Evolutionary conservation across 1,284 basidiomycete species (phyloP).

Genomic region (Tetrapyrgos nigripes): DNA sequence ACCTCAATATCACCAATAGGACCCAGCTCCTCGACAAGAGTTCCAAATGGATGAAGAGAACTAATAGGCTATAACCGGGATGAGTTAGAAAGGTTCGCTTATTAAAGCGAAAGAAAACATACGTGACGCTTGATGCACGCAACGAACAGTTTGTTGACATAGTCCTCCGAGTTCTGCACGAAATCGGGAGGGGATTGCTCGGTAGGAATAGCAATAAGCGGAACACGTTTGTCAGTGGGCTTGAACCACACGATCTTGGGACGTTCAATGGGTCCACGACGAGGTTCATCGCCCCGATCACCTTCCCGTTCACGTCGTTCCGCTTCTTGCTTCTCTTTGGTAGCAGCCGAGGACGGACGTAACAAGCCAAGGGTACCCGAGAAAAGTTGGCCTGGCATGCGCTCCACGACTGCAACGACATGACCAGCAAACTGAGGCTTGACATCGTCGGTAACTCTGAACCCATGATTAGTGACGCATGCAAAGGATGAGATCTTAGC

Average conservation of each 20-base stretch:
- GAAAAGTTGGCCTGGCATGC: constrained; percentile 98
- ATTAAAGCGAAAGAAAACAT: constrained; percentile 34
- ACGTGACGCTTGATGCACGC: constrained; percentile 98
- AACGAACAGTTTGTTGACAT: constrained; percentile 92
- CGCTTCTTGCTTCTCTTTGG: constrained; percentile 99
- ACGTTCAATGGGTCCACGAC: constrained; percentile 79
- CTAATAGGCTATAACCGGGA: constrained; percentile 74
- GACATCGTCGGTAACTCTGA: constrained; percentile 93
- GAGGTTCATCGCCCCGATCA: constrained; percentile 83
- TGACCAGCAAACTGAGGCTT: constrained; percentile 98
- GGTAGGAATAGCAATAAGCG: constrained; percentile 98
- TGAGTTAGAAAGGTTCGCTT: constrained; percentile 16
- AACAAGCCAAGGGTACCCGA: constrained; percentile 96
- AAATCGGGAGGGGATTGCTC: constrained; percentile 98
- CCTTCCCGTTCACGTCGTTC: constrained; percentile 97
- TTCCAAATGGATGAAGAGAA: constrained; percentile 98
- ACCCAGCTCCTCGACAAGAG: constrained; percentile 96
- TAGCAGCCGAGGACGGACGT: constrained; percentile 96
- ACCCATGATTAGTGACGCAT: constrained; percentile 20
- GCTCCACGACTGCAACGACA: constrained; percentile 97
- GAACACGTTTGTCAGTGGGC: constrained; percentile 98
- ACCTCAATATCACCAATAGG: constrained; percentile 99
- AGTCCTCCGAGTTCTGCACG: constrained; percentile 91
- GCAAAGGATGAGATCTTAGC: constrained; percentile 2
- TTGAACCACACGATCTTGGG: constrained; percentile 99